phyloP scores from a whole-genome alignment of 176 grass and related monocot species.

The Oryza longistaminata region DNA sequence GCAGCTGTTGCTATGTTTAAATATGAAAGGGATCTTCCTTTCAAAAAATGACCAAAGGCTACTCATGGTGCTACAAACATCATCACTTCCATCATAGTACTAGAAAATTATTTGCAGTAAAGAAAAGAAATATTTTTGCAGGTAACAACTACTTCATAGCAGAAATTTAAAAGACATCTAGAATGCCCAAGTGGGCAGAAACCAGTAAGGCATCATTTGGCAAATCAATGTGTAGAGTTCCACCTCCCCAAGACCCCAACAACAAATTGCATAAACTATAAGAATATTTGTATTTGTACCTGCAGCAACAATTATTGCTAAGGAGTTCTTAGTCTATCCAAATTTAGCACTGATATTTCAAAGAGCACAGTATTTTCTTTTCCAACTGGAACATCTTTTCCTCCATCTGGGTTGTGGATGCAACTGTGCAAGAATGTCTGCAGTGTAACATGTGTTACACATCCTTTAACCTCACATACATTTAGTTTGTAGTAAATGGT shows the following conservation, averaged over 20 bases:
- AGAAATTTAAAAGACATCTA: not conserved
- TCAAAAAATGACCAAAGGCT: not conserved
- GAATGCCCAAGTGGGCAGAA: not conserved
- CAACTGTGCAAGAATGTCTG: not conserved
- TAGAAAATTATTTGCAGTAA: not conserved
- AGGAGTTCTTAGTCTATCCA: not conserved
- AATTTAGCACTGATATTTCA: not conserved
- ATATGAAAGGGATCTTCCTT: not conserved
- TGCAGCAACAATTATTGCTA: not conserved
- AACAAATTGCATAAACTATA: not conserved
- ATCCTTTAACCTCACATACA: not conserved
- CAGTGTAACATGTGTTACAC: not conserved
- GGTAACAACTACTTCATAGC: not conserved
- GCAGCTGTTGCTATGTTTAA: not conserved
- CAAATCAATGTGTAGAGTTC: too few relatives aligned
- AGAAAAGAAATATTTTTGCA: not conserved
- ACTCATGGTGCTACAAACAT: not conserved
- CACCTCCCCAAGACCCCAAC: not conserved
- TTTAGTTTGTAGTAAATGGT: too few relatives aligned
- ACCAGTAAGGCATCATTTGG: not conserved
- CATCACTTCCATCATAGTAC: not conserved
- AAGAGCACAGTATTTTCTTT: not conserved
- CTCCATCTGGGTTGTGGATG: too few relatives aligned
- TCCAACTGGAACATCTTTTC: not conserved
- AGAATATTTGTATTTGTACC: not conserved